Base-by-base conservation (phyloP, 2,329 filamentous ascomycete genomes). In the Pestalotiopsis sp. region DNA sequence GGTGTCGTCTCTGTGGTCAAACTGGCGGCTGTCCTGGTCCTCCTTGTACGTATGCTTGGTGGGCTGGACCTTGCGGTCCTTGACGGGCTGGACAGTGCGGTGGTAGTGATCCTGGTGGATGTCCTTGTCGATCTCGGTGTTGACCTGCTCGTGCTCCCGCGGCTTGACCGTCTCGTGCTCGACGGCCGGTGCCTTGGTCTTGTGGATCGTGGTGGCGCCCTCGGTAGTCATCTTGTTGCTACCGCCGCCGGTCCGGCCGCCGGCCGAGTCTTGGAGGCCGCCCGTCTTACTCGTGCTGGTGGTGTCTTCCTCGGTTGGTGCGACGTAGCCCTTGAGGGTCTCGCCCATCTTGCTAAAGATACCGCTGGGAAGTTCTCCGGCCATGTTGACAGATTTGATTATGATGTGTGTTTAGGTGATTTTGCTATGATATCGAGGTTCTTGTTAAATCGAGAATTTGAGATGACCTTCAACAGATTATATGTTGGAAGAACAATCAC, bases 51-150 rank as follows among this genome's bases (percentile, higher is more conserved):
- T 38, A 27, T 66, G 63, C 49, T 66, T 36, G 13, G 63, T 66
- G 27, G 63, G 41, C 9, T 57, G 41, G 27, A 66, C 63, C 13
- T 66, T 66, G 45, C 57, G 57, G 49, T 66, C 63, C 45, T 66
- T 56, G 49, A 66, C 49, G 39, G 63, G 63, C 39, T 66, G 63
- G 25, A 66, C 31, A 7, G 41, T 66, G 49, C 17, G 20, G 31
- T 36, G 41, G 49, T 66, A 66, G 49, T 66, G 63, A 27, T 66
- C 63, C 49, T 66, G 63, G 63, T 66, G 63, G 11, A 66, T 13
- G 14, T 66, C 63, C 49, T 66, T 66, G 63, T 66, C 63, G 63
- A 66, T 13, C 13, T 56, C 25, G 17, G 63, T 66, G 31, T 57
- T 27, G n/a, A 57, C 45, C 45, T 66, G 52, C 63, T 66, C 45